Evolutionary conservation across 2,329 filamentous ascomycete species (phyloP), one percentile per base, ranked within the genome.

Genomic region (Aspergillus caelatus): DNA sequence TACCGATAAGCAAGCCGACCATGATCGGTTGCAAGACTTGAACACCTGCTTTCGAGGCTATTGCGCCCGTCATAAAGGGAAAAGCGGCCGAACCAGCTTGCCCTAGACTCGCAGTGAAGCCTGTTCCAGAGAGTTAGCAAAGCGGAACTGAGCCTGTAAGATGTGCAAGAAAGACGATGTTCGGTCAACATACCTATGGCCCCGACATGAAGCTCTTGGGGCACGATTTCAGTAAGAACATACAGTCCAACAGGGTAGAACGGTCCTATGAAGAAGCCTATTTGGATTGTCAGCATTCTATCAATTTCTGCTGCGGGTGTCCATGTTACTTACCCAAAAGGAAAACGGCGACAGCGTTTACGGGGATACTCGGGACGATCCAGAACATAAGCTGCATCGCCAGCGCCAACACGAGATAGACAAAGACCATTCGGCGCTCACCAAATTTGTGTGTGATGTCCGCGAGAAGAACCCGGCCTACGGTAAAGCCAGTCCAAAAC

Each of bases 181-280:
- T 39, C 10, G 11, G 6, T 26, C 32, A 10, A 68, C 68, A n/a
- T 56, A 71, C 70, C 68, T 46, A 71, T 68, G 28, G 67, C 68
- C 9, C 70, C 70, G 26, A 70, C 61, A 43, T 71, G 68, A 45
- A 71, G 63, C 14, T 71, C 70, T 26, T 60, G 64, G 21, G 70
- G 68, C 59, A 71, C 58, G 9, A 70, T 63, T 41, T 70, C 61
- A 12, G 67, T 71, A 23, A 71, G 67, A 32, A 71, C 62, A 43
- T 70, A 71, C 3, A 71, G 61, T 4, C 70, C 68, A 34, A 71
- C 70, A 23, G 70, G 70, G 60, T 71, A 71, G 54, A 70, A 68
- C 11, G 70, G 70, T n/a, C 70, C 70, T 41, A 70, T 70, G 58
- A 71, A 70, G 45, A 71, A 71, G n/a, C 70, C 70, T 71, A 36